phyloP scores from a whole-genome alignment of 1,284 basidiomycete genomes.

The Irpex sp. region DNA sequence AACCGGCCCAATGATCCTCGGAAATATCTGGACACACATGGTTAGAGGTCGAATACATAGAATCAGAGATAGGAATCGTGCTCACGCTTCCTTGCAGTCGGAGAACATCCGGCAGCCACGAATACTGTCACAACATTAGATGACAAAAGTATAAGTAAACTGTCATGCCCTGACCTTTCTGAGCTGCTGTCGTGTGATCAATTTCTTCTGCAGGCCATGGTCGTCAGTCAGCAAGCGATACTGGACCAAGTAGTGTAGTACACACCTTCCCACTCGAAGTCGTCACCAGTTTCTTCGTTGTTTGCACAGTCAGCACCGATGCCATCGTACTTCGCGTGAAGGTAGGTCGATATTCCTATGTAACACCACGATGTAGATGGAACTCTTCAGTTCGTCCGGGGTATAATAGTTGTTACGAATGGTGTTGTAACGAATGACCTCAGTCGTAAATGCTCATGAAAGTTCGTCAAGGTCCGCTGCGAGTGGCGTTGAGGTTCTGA shows the following conservation, averaged over 20 bases:
- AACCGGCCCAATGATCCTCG: conserved; percentile 73
- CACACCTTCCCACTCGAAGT: conserved; percentile 1
- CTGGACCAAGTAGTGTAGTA: not conserved
- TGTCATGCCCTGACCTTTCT: conserved; percentile 26
- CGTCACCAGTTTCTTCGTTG: conserved; percentile 4
- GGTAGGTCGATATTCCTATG: too few relatives aligned
- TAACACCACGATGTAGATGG: too few relatives aligned
- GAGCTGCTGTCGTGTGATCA: conserved; percentile 29
- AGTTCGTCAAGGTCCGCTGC: not conserved
- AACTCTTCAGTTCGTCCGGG: not conserved
- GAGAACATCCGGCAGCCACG: conserved; percentile 86
- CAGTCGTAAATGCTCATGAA: conserved; percentile 2
- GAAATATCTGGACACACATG: conserved; percentile 49
- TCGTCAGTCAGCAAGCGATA: too few relatives aligned
- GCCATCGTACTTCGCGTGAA: not conserved
- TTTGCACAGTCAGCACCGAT: not conserved
- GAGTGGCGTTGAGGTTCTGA: not conserved
- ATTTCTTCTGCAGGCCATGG: conserved; percentile 21
- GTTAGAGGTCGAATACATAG: not conserved
- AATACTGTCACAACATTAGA: conserved; percentile 54
- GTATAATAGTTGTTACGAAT: too few relatives aligned
- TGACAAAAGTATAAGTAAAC: not conserved
- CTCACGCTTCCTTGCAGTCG: conserved; percentile 74
- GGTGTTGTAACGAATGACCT: not conserved
- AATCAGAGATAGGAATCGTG: not conserved